Evolutionary conservation across 148 eudicot genomes (phyloP), one percentile per base, ranked within the genome.

Genomic region (Camellia japonica): DNA sequence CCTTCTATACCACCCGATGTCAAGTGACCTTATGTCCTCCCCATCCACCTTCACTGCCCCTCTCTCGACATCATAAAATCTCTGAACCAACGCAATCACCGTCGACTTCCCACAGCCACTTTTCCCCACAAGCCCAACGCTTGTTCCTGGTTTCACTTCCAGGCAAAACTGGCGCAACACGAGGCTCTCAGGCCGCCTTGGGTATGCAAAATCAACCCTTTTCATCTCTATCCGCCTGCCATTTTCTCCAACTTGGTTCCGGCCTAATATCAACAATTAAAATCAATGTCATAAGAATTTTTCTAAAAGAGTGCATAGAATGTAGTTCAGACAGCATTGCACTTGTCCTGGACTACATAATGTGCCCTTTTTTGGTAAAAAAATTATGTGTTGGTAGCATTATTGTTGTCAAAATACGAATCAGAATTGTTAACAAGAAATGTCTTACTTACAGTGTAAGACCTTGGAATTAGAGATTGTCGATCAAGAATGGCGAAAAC

Each of bases 71-170:
- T 95, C 98, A 70, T 95, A 95, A 70, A 93, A 91, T 75, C 97
- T 88, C 80, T 91, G 92, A 9, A 93, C 87, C 49, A 95, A 66
- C 42, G 90, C 89, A 51, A 95, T 88, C 63, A 95, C 92, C 6
- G 98, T 95, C 14, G 98, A 95, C 70, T 95, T 95, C 16, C 99
- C 97, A 69, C 99, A 95, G 18, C 99, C 99, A 81, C 99, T 95
- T 76, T 79, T 92, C 38, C 99, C 99, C 13, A 93, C 99, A 19
- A 95, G 89, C 8, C 97, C 99, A 46, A 89, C 77, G 88, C 98
- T 92, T 15, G 92, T 87, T 13, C 97, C 99, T 20, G 90, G 79
- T 81, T 88, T 90, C 73, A 95, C 92, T 71, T 92, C 95, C 76
- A 93, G 78, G 81, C 87, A 82, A 75, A 95, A 90, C 54, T 88